Conservation (phyloP, 495 filamentous ascomycete species). For the Tuber melanosporum region DNA sequence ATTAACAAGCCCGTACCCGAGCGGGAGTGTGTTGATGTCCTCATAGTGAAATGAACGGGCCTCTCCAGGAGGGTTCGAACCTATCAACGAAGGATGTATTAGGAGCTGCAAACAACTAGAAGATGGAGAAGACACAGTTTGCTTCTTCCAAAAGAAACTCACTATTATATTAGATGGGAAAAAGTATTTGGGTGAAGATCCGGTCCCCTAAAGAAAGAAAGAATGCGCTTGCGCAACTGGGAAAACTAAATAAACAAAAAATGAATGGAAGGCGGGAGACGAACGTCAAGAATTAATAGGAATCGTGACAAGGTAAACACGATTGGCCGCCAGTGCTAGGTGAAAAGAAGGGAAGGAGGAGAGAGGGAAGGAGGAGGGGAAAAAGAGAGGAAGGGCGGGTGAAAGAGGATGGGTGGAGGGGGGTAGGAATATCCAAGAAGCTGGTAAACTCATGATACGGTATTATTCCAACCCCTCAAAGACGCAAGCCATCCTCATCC, state of each 20-base stretch:
- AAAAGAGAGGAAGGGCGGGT: background rate
- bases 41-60: conserved; percentile 31
- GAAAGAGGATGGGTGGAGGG: conserved; percentile 2
- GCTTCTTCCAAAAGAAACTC: background rate
- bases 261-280: conserved; percentile 1
- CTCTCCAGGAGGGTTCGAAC: conserved; percentile 35
- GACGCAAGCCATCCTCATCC: background rate
- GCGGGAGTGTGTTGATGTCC: conserved; percentile 19
- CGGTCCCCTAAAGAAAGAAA: conserved; percentile 23
- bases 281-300: conserved; percentile 14
- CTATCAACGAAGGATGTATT: conserved; percentile 8
- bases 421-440: conserved; percentile 15
- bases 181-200: conserved; percentile 23
- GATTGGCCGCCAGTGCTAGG: conserved; percentile 11
- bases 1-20: conserved; percentile 26
- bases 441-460: conserved; percentile 3
- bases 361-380: conserved; percentile 2
- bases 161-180: conserved; percentile 13
- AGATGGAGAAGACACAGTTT: background rate
- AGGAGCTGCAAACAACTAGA: background rate
- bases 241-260: background rate
- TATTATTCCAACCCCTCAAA: background rate
- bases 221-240: conserved; percentile 17
- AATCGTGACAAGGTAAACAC: conserved; percentile 15
- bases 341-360: conserved; percentile 6